phyloP scores from a whole-genome alignment of 768 basidiomycete genomes.

The Rhodotorula babjevae region DNA sequence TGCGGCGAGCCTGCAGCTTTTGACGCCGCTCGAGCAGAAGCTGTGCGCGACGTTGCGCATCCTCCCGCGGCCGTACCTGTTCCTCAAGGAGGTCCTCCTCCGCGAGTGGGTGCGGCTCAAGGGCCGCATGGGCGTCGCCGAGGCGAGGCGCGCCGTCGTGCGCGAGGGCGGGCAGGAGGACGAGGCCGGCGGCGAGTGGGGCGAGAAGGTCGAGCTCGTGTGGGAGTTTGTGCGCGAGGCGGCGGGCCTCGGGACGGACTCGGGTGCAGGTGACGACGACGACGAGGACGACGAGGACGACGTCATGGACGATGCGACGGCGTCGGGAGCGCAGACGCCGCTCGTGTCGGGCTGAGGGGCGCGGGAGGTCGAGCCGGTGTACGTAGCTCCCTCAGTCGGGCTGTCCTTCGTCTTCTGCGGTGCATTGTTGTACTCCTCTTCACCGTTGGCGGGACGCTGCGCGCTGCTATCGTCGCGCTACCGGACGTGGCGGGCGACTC shows the following conservation, averaged over 20 bases:
- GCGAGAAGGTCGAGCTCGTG: slow-evolving; percentile 48
- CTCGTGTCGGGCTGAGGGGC: no score
- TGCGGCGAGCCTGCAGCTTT: slow-evolving; percentile 79
- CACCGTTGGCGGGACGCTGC: no score
- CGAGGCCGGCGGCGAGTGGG: slow-evolving; percentile 50
- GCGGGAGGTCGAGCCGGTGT: no score
- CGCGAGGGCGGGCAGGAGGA: slow-evolving; percentile 34
- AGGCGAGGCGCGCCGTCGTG: slow-evolving; percentile 57
- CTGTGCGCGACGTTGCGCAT: slow-evolving; percentile 86
- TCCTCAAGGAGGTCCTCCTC: slow-evolving; percentile 90
- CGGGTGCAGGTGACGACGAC: neutral
- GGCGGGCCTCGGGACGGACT: slow-evolving; percentile 31
- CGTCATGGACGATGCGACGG: neutral
- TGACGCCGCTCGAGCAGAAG: slow-evolving; percentile 77
- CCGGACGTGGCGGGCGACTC: no score
- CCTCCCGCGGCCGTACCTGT: slow-evolving; percentile 88
- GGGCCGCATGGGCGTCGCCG: slow-evolving; percentile 88
- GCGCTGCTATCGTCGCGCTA: no score
- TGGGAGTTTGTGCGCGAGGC: slow-evolving; percentile 59
- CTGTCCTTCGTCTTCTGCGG: no score
- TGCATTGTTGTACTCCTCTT: no score
- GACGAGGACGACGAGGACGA: slow-evolving; percentile 2
- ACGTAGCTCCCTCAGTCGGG: no score
- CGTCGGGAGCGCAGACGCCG: neutral
- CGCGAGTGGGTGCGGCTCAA: slow-evolving; percentile 86